Conservation (phyloP, 2,329 filamentous ascomycete genomes). For the Diplodia sapinea region DNA sequence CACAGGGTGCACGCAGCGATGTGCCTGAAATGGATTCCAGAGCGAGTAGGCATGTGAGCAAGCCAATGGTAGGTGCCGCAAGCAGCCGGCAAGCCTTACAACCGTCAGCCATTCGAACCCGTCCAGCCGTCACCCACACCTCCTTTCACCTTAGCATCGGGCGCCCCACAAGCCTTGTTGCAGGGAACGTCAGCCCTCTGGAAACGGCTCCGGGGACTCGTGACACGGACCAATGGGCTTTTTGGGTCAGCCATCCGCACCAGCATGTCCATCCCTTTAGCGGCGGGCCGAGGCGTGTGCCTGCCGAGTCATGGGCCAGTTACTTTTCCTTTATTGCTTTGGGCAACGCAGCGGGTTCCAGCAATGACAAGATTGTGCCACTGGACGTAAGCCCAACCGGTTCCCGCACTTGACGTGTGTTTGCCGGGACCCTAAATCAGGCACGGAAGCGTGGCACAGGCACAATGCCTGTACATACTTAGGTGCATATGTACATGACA, state of each 20-base stretch:
- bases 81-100: conserved; percentile 23
- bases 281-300: conserved; percentile 27
- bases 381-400: neutral
- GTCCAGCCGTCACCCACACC: conserved; percentile 7
- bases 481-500: neutral
- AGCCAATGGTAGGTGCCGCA: conserved; percentile 1
- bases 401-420: neutral
- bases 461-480: conserved; percentile 1
- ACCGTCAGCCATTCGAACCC: neutral
- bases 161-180: conserved; percentile 1
- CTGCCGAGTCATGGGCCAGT: conserved; percentile 25
- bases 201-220: conserved; percentile 5
- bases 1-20: conserved; percentile 14
- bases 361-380: neutral
- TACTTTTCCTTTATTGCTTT: conserved; percentile 4
- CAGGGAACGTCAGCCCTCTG: conserved; percentile 16
- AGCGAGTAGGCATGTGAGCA: neutral
- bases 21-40: conserved; percentile 11
- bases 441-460: neutral
- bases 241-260: conserved; percentile 7
- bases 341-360: neutral
- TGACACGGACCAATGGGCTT: conserved; percentile 18
- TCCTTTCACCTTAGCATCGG: conserved; percentile 16
- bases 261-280: conserved; percentile 14
- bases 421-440: neutral